These are phyloP conservation scores for Kurtzmaniella quercitrusa DNA, from an alignment of 1,139 yeast species.

Conservation along the genomic window DNA sequence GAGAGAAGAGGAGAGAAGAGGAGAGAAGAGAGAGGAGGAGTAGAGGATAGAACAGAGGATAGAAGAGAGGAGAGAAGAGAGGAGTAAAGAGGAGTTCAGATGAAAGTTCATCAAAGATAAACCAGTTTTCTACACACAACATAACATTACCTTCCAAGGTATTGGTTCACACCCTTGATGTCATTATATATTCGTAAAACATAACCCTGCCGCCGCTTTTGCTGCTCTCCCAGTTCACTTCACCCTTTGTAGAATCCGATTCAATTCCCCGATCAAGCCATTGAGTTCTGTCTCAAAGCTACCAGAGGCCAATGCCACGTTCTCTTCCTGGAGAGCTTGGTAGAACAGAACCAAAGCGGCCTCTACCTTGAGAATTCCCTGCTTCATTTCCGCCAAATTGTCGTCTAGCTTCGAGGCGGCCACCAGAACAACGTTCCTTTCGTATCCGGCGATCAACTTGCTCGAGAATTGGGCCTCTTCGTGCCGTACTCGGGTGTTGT, in stretches of 20 bases:
- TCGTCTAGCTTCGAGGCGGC: constrained; percentile 13
- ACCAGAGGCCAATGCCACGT: constrained; percentile 8
- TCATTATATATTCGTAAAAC: no score
- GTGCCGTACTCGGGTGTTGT: constrained; percentile 15
- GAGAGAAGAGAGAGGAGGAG: no score
- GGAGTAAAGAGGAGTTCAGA: no score
- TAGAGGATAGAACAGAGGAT: no score
- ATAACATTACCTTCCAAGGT: no score
- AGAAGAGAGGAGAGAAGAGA: no score
- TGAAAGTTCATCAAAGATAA: no score
- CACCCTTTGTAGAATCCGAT: constrained; percentile 8
- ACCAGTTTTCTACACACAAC: no score
- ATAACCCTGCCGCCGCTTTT: no score
- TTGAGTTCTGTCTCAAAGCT: constrained; percentile 18
- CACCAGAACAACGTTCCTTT: constrained; percentile 12
- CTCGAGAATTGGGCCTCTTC: constrained; percentile 11
- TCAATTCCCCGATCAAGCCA: constrained; percentile 18
- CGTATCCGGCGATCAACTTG: constrained; percentile 13
- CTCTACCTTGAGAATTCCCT: constrained; percentile 11
- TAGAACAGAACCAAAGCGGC: constrained; percentile 8
- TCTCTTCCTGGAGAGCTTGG: constrained; percentile 6
- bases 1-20: no score
- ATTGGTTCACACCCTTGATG: no score
- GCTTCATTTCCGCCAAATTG: constrained; percentile 11
- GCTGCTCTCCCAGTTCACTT: not conserved